A percentile compares a stretch with the other conserved stretches of the same genome.
Evolutionary conservation across 176 grass and related monocot genomes (phyloP).

Genomic region (Echinochloa phyllopogon): DNA sequence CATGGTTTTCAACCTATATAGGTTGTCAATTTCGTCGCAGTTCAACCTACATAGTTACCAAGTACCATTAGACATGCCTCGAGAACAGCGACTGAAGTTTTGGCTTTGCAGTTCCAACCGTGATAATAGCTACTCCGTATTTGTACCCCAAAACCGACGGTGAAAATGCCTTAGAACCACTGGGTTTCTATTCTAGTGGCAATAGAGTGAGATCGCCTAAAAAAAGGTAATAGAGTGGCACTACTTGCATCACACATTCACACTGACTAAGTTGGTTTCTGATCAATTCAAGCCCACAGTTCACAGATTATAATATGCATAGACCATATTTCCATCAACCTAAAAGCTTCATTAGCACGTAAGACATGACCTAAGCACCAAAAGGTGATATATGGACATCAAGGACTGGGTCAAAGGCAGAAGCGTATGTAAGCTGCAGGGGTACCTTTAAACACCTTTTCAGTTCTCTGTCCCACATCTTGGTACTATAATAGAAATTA

Average conservation of each 20-base stretch:
- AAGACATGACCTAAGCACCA: conserved; percentile 54
- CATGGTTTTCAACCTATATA: conserved; percentile 29
- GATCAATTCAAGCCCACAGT: conserved; percentile 31
- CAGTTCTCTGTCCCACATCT: neutral
- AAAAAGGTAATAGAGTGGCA: conserved; percentile 10
- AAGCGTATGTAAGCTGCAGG: neutral
- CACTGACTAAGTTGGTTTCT: neutral
- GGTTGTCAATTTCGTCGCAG: neutral
- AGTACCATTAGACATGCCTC: neutral
- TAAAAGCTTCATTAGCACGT: conserved; percentile 36
- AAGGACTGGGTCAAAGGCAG: conserved; percentile 42
- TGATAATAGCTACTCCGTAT: neutral
- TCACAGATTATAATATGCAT: conserved; percentile 11
- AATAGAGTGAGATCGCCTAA: neutral
- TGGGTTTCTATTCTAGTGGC: neutral
- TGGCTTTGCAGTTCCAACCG: neutral
- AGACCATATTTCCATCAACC: neutral
- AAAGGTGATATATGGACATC: conserved; percentile 47
- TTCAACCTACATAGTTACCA: too few species aligned
- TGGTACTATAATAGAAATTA: neutral
- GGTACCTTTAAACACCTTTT: conserved; percentile 18
- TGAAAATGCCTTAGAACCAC: neutral
- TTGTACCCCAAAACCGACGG: neutral
- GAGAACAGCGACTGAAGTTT: neutral
- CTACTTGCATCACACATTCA: conserved; percentile 24